Evolutionary conservation across 2,329 filamentous ascomycete genomes (phyloP).

Genomic region (Leptosphaerulina australis): DNA sequence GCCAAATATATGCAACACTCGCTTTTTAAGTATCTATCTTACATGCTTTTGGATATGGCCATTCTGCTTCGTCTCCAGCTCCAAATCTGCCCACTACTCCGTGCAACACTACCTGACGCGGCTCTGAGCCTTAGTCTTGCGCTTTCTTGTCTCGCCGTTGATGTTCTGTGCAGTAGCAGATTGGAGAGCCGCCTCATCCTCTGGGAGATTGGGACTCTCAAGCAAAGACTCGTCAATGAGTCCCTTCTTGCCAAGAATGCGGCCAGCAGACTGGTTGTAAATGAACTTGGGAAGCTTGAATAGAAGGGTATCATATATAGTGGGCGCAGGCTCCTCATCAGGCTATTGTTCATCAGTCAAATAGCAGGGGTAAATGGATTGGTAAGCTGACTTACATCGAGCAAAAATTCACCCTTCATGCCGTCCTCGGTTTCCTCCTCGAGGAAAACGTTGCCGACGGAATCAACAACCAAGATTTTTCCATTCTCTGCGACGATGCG

Average conservation of each 20-base stretch:
- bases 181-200: conserved; percentile 50
- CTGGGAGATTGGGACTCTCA: conserved; percentile 44
- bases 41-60: conserved; percentile 6
- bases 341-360: conserved; percentile 58
- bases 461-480: conserved; percentile 92
- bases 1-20: background rate
- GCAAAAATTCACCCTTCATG: conserved; percentile 77
- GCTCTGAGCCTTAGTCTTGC: conserved; percentile 40
- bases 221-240: conserved; percentile 46
- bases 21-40: conserved; percentile 11
- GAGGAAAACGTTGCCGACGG: conserved; percentile 89
- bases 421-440: conserved; percentile 91
- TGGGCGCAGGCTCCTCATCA: conserved; percentile 78
- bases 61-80: no score
- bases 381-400: conserved; percentile 72
- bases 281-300: conserved; percentile 77
- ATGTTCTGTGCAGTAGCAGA: conserved; percentile 52
- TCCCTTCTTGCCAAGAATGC: conserved; percentile 49
- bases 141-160: conserved; percentile 54
- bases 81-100: background rate
- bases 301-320: conserved; percentile 80
- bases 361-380: background rate
- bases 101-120: conserved; percentile 26
- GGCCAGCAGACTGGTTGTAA: conserved; percentile 61
- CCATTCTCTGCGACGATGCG: conserved; percentile 92